These are phyloP conservation scores for Xerocomus brunneocitrinus DNA, from an alignment of 768 basidiomycete genomes.

Conservation along the genomic window DNA sequence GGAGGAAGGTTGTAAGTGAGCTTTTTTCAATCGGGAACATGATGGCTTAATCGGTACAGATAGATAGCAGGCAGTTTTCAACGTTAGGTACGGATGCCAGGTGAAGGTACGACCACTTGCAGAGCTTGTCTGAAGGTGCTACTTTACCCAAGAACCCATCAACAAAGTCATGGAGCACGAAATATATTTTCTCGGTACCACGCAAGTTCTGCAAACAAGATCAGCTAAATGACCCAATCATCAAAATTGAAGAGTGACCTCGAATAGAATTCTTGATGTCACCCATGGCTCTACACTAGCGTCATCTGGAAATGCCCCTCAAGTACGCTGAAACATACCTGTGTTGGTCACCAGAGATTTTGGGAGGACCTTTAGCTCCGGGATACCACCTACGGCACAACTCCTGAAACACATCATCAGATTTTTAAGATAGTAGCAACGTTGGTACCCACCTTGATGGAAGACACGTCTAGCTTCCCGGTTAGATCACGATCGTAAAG, in stretches of 20 bases:
- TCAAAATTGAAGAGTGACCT: constrained; percentile 38
- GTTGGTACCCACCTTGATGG: constrained; percentile 56
- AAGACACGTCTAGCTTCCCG: constrained; percentile 64
- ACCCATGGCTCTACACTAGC: constrained; percentile 60
- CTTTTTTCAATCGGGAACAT: not conserved
- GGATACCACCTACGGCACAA: constrained; percentile 72
- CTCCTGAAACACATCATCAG: constrained; percentile 44
- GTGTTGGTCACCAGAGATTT: constrained; percentile 43
- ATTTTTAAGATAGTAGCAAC: not conserved
- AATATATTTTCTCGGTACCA: constrained; percentile 82
- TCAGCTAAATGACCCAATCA: constrained; percentile 1
- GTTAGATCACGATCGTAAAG: not conserved
- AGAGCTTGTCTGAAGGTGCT: too few relatives aligned
- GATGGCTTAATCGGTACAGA: not conserved
- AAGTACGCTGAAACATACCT: constrained; percentile 40
- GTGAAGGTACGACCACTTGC: not conserved
- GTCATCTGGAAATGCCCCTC: not conserved
- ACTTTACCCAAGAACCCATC: too few relatives aligned
- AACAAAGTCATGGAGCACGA: constrained; percentile 24
- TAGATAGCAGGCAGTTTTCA: not conserved
- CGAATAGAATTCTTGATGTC: constrained; percentile 75
- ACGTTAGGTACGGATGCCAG: not conserved
- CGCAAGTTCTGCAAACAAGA: constrained; percentile 51
- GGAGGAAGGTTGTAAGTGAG: not conserved
- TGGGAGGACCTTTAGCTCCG: constrained; percentile 16